Percentiles rank a stretch among this genome's conserved stretches.
phyloP scores from a whole-genome alignment of 305 asterid genomes.

The Fraxinus paxiana region DNA sequence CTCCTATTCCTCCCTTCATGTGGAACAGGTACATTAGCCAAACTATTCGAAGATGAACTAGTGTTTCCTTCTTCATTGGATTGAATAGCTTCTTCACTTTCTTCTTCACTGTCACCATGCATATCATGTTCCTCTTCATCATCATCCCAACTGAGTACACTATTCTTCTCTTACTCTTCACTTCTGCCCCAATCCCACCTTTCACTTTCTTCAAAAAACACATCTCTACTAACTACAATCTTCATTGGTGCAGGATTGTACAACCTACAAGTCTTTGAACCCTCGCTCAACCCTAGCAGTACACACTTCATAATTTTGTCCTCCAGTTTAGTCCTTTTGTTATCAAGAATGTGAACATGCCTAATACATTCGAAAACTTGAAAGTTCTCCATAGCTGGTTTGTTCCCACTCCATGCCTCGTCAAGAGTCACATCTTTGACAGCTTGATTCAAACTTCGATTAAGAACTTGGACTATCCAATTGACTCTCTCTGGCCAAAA shows the following conservation, averaged over 20 bases:
- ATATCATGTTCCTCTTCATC: neutral
- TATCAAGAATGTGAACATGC: neutral
- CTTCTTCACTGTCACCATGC: neutral
- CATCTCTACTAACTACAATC: neutral
- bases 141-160: neutral
- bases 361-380: neutral
- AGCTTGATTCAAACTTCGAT: neutral
- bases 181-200: neutral
- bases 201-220: neutral
- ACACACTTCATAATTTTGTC: neutral
- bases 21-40: neutral
- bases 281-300: neutral
- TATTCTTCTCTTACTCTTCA: neutral
- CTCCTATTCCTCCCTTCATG: neutral
- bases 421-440: neutral
- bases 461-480: neutral
- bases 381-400: neutral
- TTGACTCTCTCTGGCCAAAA: neutral
- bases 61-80: neutral
- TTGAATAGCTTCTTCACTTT: neutral
- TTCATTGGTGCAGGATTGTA: neutral
- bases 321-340: neutral
- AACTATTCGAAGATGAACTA: neutral
- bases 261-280: neutral
- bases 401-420: neutral